Percentiles rank a stretch among this genome's conserved stretches.
phyloP scores from a whole-genome alignment of 306 rosid species.

The Cicer cuneatum region DNA sequence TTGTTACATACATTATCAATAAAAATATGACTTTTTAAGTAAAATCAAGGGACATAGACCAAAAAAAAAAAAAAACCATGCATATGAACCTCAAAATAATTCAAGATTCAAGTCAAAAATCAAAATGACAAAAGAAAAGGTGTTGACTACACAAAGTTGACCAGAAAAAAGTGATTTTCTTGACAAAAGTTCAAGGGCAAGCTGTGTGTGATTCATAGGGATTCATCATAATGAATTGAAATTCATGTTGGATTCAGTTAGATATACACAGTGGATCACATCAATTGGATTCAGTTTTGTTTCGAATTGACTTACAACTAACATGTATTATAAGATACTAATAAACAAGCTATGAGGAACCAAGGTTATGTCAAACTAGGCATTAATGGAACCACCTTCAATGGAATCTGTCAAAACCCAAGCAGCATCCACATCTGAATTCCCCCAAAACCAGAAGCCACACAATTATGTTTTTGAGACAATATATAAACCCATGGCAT shows the following conservation, averaged over 20 bases:
- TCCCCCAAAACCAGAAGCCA: conserved; percentile 32
- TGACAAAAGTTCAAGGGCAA: background rate
- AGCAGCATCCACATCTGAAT: conserved; percentile 19
- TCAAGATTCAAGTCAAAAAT: background rate
- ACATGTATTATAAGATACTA: background rate
- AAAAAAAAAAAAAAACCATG: background rate
- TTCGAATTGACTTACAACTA: no score
- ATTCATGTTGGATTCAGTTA: no score
- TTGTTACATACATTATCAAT: background rate
- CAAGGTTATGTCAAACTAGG: conserved; percentile 7
- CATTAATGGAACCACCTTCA: conserved; percentile 28
- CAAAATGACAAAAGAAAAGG: background rate
- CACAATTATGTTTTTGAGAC: background rate
- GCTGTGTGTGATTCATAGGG: background rate
- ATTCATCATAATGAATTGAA: background rate
- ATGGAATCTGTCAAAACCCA: conserved; percentile 8
- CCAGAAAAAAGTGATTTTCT: background rate
- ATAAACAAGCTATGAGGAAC: background rate
- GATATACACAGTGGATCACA: no score
- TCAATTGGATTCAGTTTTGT: no score
- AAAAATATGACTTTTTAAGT: background rate
- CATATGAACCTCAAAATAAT: background rate
- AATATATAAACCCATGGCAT: background rate
- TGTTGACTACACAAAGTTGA: background rate
- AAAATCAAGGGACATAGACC: background rate